These are phyloP conservation scores for Acanthamoeba healyi DNA, from an alignment of 208 protist species.

Conservation along the genomic window DNA sequence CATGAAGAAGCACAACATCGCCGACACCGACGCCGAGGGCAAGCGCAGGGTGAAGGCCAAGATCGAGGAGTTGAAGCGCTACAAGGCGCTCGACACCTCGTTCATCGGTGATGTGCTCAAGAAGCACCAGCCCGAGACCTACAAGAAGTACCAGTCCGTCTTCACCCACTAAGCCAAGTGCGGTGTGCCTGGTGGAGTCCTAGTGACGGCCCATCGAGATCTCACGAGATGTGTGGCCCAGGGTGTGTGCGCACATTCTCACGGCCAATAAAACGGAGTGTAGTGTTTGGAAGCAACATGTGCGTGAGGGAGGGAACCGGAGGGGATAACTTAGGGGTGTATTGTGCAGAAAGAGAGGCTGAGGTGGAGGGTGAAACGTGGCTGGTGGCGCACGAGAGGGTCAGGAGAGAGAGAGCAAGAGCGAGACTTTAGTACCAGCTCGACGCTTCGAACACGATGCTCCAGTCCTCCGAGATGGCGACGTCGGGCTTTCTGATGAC, in stretches of 20 bases:
- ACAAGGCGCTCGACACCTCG: constrained; percentile 1
- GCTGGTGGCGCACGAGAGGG: no score
- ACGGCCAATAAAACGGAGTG: background rate
- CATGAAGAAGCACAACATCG: background rate
- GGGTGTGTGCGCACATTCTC: background rate
- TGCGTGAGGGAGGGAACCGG: no score
- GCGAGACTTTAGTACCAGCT: background rate
- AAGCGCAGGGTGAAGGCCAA: constrained; percentile 20
- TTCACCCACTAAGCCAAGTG: background rate
- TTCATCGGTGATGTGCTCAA: background rate
- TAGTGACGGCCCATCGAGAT: no score
- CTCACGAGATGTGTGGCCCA: no score
- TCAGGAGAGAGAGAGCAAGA: background rate
- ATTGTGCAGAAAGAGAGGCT: background rate
- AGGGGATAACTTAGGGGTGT: no score
- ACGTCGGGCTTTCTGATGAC: constrained; percentile 79
- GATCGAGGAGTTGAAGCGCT: background rate
- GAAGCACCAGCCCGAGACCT: constrained; percentile 6
- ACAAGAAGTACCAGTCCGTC: constrained; percentile 6
- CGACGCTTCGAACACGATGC: constrained; percentile 2
- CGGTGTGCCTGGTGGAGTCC: background rate
- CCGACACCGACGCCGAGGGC: background rate
- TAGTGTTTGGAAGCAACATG: background rate
- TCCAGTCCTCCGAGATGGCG: constrained; percentile 46
- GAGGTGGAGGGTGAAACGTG: no score